Base-by-base conservation (phyloP, 192 early-diverging fungal genomes). In the Mortierella hygrophila region DNA sequence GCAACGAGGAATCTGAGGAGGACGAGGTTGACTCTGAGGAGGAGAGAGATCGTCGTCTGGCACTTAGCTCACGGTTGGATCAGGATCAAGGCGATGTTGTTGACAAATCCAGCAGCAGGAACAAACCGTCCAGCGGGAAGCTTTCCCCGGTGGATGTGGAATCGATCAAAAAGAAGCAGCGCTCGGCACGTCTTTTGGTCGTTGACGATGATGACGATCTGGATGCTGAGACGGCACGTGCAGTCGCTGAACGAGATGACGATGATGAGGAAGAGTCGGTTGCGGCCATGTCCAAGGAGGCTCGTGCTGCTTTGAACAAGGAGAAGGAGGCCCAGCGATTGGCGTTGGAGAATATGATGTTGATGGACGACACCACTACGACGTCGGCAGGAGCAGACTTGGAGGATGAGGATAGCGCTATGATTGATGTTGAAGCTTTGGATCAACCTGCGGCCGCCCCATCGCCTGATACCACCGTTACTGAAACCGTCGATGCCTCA, bases 261-360 rank as follows among this genome's bases (percentile, higher is more conserved):
- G 55, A 85, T 38, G 78, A 80, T 8, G 68, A 78, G 8, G 77
- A 54, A 37, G 78, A 76, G 29, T 49, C 70, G 6, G 13, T 80
- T 20, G 68, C 55, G 35, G 42, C 32, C 44, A 35, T 85, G 74
- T 74, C 78, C 23, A 85, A 77, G 70, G 78, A 85, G 41, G 78
- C 78, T 8, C 52, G 70, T 65, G 52, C 44, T 20, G 83, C 79
- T 23, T 72, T 77, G 18, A 72, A 81, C 20, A 70, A 74, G 65
- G 84, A 86, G 18, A 86, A 86, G 57, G 79, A 86, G 16, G 74
- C 72, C 3, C 84, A 86, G 10, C 79, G 76, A 0, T 37, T 78
- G 72, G 79, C 78, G 23, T 41, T 86, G 47, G 84, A 86, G 68
- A 81, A 86, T 18, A 86, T 86, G 84, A 86, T 86, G 84, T 40